Base-by-base conservation (phyloP, 2,329 filamentous ascomycete genomes). In the Verruconis gallopava region DNA sequence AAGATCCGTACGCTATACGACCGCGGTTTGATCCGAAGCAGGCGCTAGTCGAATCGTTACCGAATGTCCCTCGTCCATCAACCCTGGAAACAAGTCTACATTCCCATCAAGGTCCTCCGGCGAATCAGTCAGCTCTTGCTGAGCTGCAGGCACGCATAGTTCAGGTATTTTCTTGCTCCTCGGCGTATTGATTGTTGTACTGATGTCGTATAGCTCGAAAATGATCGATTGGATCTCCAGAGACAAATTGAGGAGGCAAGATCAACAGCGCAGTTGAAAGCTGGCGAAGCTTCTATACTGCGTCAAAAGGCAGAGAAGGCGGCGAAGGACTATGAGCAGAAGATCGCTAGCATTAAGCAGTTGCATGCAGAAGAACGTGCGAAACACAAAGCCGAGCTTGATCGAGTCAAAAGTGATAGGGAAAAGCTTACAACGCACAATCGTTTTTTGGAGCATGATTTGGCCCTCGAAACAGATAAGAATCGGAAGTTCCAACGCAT, bases 281-380 rank as follows among this genome's bases (percentile, higher is more conserved):
- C 73, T 14, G 84, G 84, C 38, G 82, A 88, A 55, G 77, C 77
- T 20, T 71, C 80, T 39, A 85, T 88, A 46, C 68, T 88, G n/a
- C 75, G 84, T 22, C 72, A 73, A 46, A 84, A 83, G 46, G 69
- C 76, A 32, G 72, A 79, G 38, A 79, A 75, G 51, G 64, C 69
- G 0, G 65, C 68, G 13, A 72, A 74, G 40, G 71, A 77, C 37
- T 74, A 80, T 52, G 75, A 83, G 38, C 68, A 71, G 18, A 71
- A 79, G 50, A 57, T 88, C 18, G 61, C 68, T 15, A 67, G 71
- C 4, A 62, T 84, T 43, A 76, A 75, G 50, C 77, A 77, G 48
- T 60, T 73, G 47, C 75, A 77, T 50, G 69, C 70, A 1, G 80
- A 85, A 39, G 73, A 80, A 48, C 44, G 77, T 6, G 72, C 73